Evolutionary conservation across 768 basidiomycete genomes (phyloP), one percentile per base, ranked within the genome.

Genomic region (Rhizopogon rudus): DNA sequence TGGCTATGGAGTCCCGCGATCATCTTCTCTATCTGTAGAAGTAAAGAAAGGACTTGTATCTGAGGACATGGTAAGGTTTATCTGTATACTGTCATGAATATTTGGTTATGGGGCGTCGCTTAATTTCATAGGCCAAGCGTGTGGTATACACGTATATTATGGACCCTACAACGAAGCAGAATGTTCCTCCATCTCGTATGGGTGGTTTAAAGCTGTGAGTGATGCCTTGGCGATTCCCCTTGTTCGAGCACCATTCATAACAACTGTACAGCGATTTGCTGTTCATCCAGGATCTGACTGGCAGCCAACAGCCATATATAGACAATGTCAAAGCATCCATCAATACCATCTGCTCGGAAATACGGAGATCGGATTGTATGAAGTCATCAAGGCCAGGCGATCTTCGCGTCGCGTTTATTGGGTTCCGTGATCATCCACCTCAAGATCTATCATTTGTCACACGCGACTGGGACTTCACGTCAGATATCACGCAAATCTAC

Each of bases 231-330:
- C n/a, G n/a, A 31, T 33, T n/a, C 6, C 7, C 22, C 28, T 31
- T 3, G 13, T 16, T 33, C 3, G 29, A 20, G 35, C 46, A 25
- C 22, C 22, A 25, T 25, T 52, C 14, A 52, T n/a, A 3, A 35
- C 35, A 6, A 20, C 12, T 40, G 33, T 37, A 42, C 40, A 58
- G 70, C 4, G 80, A 81, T 57, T 68, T 81, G 12, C 72, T 78
- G 4, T 81, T 81, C 65, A 67, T 81, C 20, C 73, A 79, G 60
- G 80, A 81, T 65, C 75, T 74, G 42, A 82, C 81, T 4, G 80
- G 77, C 3, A 74, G 72, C 44, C 75, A 77, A 59, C 68, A 68
- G 5, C 67, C 67, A 10, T 76, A 76, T 51, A 75, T 77, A 31
- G 40, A 59, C 28, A 39, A 39, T 2, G 61, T 61, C 41, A 52